phyloP scores from a whole-genome alignment of 2,329 filamentous ascomycete genomes.

The Fusarium pseudoanthophilum region DNA sequence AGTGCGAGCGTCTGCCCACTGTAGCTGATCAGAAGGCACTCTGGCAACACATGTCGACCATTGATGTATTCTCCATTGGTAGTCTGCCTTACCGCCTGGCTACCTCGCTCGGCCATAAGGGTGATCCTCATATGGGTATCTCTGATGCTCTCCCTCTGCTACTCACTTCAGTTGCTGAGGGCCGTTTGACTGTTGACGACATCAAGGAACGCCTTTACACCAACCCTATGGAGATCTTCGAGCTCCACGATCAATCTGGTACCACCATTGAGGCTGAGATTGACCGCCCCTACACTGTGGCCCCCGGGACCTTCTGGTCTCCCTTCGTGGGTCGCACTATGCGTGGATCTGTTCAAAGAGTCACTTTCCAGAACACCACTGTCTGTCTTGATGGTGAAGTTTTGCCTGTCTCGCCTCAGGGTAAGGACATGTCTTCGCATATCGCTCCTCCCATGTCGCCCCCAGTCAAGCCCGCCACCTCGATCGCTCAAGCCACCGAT shows the following conservation, averaged over 20 bases:
- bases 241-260: conserved; percentile 81
- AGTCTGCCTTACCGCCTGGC: conserved; percentile 82
- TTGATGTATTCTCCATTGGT: conserved; percentile 83
- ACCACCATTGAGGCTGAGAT: conserved; percentile 80
- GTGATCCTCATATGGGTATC: conserved; percentile 73
- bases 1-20: conserved; percentile 73
- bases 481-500: conserved; percentile 50
- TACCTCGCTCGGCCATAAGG: conserved; percentile 61
- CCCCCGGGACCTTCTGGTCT: conserved; percentile 66
- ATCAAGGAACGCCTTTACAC: conserved; percentile 77
- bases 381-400: conserved; percentile 77
- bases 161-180: conserved; percentile 79
- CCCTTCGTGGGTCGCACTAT: conserved; percentile 77
- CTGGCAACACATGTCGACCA: conserved; percentile 77
- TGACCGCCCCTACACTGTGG: conserved; percentile 73
- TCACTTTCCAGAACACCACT: conserved; percentile 79
- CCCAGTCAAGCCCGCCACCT: conserved; percentile 62
- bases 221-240: conserved; percentile 83
- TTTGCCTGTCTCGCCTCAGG: conserved; percentile 65
- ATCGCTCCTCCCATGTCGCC: conserved; percentile 66
- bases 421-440: conserved; percentile 81
- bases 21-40: conserved; percentile 75
- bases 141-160: conserved; percentile 78
- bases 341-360: conserved; percentile 76
- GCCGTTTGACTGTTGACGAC: conserved; percentile 78